Evolutionary conservation across 495 filamentous ascomycete genomes (phyloP).

Genomic region (Aspergillus kassunensis): DNA sequence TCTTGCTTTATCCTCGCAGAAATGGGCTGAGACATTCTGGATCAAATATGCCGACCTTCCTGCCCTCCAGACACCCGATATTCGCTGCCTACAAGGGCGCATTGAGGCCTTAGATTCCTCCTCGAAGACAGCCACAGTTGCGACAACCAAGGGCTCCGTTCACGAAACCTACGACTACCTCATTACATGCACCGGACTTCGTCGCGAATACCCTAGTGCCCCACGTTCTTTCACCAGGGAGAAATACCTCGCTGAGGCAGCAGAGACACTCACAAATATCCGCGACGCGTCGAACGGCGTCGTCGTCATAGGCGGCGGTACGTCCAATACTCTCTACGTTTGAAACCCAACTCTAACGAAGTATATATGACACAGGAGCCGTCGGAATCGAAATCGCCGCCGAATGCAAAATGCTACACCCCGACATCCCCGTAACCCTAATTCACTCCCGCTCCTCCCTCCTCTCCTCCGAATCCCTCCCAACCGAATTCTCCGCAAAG

Average conservation of each 20-base stretch:
- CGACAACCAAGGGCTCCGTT: slow-evolving; percentile 15
- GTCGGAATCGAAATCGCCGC: slow-evolving; percentile 71
- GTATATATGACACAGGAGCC: slow-evolving; percentile 41
- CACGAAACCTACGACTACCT: slow-evolving; percentile 60
- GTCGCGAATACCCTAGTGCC: slow-evolving; percentile 59
- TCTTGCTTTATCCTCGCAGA: slow-evolving; percentile 54
- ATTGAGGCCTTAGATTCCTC: slow-evolving; percentile 50
- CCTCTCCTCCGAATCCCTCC: slow-evolving; percentile 63
- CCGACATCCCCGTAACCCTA: slow-evolving; percentile 54
- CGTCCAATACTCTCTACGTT: slow-evolving; percentile 14
- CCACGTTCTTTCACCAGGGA: slow-evolving; percentile 51
- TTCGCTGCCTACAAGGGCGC: slow-evolving; percentile 54
- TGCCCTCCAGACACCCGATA: slow-evolving; percentile 46
- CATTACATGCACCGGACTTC: slow-evolving; percentile 56
- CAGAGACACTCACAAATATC: slow-evolving; percentile 13
- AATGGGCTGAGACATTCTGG: slow-evolving; percentile 57
- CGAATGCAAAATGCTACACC: slow-evolving; percentile 59
- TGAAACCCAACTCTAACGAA: background rate
- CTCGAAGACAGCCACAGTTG: slow-evolving; percentile 46
- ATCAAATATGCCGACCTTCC: slow-evolving; percentile 56
- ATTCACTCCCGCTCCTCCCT: slow-evolving; percentile 62
- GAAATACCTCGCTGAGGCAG: slow-evolving; percentile 55
- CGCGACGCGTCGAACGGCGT: slow-evolving; percentile 42
- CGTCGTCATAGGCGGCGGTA: slow-evolving; percentile 54
- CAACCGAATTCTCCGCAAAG: slow-evolving; percentile 58